A percentile compares a stretch with the other conserved stretches of the same genome.
Evolutionary conservation across 768 basidiomycete species (phyloP).

Genomic region (Tricholoma flavovirens): DNA sequence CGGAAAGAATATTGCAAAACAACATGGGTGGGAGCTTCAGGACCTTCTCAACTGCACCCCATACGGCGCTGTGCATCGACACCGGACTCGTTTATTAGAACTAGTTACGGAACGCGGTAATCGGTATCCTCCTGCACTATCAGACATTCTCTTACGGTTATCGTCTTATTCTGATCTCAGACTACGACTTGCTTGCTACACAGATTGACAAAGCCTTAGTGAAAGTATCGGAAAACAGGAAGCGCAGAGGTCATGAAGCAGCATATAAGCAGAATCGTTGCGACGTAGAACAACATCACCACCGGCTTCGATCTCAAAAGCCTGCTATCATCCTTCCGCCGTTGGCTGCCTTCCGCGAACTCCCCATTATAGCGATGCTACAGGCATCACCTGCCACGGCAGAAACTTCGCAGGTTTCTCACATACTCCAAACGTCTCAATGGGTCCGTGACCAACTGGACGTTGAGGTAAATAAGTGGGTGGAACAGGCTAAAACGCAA

Average conservation of each 20-base stretch:
- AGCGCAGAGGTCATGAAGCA: slow-evolving; percentile 15
- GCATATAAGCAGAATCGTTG: slow-evolving; percentile 22
- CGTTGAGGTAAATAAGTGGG: slow-evolving; percentile 47
- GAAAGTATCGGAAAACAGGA: slow-evolving; percentile 17
- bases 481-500: slow-evolving; percentile 32
- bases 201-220: slow-evolving; percentile 23
- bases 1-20: slow-evolving; percentile 25
- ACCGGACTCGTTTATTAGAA: slow-evolving; percentile 36
- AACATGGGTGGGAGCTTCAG: slow-evolving; percentile 35
- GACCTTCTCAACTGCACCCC: slow-evolving; percentile 36
- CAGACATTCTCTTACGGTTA: neutral
- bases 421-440: slow-evolving; percentile 21
- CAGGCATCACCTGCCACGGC: slow-evolving; percentile 21
- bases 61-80: slow-evolving; percentile 33
- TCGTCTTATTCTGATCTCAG: slow-evolving; percentile 15
- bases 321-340: slow-evolving; percentile 33
- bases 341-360: slow-evolving; percentile 39
- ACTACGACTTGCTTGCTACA: slow-evolving; percentile 21
- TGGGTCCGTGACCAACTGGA: slow-evolving; percentile 33
- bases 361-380: slow-evolving; percentile 39
- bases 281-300: slow-evolving; percentile 38
- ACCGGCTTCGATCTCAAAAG: slow-evolving; percentile 35
- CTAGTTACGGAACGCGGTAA: slow-evolving; percentile 31
- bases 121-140: neutral
- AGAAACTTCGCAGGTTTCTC: slow-evolving; percentile 8